A percentile compares a stretch with the other conserved stretches of the same genome.
Conservation (phyloP, 176 grass and related monocot genomes). For the Tuctoria greenei region DNA sequence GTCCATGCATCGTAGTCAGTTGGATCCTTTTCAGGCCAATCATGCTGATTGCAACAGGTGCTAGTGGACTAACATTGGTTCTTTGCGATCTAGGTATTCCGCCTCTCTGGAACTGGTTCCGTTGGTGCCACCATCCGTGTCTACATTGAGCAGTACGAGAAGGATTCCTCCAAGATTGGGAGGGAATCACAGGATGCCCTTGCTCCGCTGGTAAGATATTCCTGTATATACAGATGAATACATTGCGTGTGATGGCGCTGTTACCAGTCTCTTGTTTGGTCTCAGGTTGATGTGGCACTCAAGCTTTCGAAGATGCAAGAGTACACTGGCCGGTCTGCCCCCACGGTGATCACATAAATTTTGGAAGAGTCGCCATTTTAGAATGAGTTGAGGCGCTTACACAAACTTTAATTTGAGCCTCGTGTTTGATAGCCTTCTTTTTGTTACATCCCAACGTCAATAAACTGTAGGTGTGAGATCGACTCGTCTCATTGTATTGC, state of each 20-base stretch:
- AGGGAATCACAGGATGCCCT: constrained; percentile 90
- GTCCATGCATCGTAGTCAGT: neutral
- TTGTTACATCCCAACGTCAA: constrained; percentile 27
- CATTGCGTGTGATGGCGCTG: neutral
- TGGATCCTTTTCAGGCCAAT: neutral
- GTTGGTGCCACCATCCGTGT: constrained; percentile 89
- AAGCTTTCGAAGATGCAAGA: constrained; percentile 87
- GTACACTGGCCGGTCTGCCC: constrained; percentile 82
- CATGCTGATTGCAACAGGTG: neutral
- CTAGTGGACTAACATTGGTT: constrained; percentile 30
- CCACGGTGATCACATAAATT: constrained; percentile 91
- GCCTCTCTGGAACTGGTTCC: constrained; percentile 89
- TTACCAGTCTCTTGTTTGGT: neutral
- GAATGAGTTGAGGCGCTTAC: constrained; percentile 23
- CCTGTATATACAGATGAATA: neutral
- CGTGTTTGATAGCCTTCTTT: constrained; percentile 28
- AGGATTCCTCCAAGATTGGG: constrained; percentile 72
- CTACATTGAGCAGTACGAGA: constrained; percentile 97
- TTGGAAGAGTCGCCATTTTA: neutral
- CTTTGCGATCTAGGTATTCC: constrained; percentile 67
- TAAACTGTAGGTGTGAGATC: constrained; percentile 38
- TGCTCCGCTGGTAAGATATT: constrained; percentile 64
- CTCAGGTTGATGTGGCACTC: constrained; percentile 74
- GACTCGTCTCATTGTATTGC: constrained; percentile 18
- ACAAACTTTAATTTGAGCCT: constrained; percentile 17